Percentiles rank a stretch among this genome's conserved stretches.
These are phyloP conservation scores for Alternaria rosae DNA, from an alignment of 2,329 filamentous ascomycete genomes.

Conservation along the genomic window DNA sequence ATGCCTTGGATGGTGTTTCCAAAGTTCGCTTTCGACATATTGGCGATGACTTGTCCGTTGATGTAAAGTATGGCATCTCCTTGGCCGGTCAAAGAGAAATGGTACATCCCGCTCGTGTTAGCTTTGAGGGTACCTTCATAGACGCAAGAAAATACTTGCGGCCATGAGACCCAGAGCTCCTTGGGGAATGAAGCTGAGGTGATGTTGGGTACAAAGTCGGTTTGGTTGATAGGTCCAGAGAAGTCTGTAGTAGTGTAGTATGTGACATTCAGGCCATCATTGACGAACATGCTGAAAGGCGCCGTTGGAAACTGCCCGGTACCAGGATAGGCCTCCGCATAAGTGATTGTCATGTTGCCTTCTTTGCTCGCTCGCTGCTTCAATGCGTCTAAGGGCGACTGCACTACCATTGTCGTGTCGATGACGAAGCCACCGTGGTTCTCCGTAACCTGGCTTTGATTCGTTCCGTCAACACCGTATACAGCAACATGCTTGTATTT, in stretches of 20 bases:
- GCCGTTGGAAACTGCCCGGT: conserved; percentile 1
- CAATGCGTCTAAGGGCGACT: background rate
- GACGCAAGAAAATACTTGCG: background rate
- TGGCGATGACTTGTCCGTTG: conserved; percentile 5
- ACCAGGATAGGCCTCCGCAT: conserved; percentile 1
- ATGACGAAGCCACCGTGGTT: background rate
- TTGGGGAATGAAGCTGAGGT: background rate
- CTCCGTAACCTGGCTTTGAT: background rate
- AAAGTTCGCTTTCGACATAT: conserved; percentile 11
- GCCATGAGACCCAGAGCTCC: background rate
- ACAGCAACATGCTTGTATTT: background rate
- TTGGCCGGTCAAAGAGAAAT: background rate
- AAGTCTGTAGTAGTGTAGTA: background rate
- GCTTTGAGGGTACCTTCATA: background rate
- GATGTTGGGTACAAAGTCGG: background rate
- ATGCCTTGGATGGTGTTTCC: conserved; percentile 6
- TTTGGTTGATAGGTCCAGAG: background rate
- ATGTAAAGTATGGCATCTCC: background rate
- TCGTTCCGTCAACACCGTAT: background rate
- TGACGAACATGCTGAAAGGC: conserved; percentile 3
- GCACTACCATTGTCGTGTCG: background rate
- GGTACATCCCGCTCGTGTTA: background rate
- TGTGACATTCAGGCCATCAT: background rate
- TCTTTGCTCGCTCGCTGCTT: conserved; percentile 6
- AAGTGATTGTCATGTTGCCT: conserved; percentile 9